Base-by-base conservation (phyloP, 2,329 filamentous ascomycete species). In the Pseudocercospora vitis region DNA sequence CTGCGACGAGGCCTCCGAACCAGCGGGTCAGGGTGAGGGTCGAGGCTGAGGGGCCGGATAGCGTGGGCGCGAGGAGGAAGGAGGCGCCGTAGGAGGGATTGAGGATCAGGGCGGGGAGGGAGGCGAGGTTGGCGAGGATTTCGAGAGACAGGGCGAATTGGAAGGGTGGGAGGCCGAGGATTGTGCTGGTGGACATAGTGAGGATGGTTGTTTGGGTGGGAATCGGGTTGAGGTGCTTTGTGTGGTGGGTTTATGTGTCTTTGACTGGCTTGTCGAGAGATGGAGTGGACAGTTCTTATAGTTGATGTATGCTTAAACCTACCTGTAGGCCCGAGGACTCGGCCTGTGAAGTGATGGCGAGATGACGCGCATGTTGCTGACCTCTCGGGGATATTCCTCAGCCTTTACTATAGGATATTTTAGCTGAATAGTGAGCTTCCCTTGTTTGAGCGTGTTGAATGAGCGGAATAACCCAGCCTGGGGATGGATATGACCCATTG, bases 111-210 rank as follows among this genome's bases (percentile, higher is more conserved):
- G 55, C 56, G 16, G 49, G 53, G 21, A 60, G 14, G 21, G 53
- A 51, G 21, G 24, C 32, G 29, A 57, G 2, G 42, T 59, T 55
- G 42, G 46, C 48, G 46, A 50, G 16, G 19, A 57, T 57, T 48
- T 42, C 37, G 37, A 42, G 7, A 21, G 19, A 42, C 18, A 42
- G 37, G 37, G 37, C 37, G 19, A 42, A 12, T 42, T 42, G 21
- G 37, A 42, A 42, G 37, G 37, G 37, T 42, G 37, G 37, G 37
- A 42, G 37, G 37, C 19, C 37, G 21, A 42, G 19, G 11, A 26
- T 42, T 42, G 37, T 42, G 21, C n/a, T n/a, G 14, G 37, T 12
- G 12, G 37, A 16, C 37, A 42, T 42, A 6, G 32, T 16, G 32
- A 29, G 6, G 12, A 12, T 7, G 32, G 33, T 19, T 18, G 32